A percentile compares a stretch with the other conserved stretches of the same genome.
phyloP scores from a whole-genome alignment of 768 basidiomycete genomes.

The Russula brevipes region DNA sequence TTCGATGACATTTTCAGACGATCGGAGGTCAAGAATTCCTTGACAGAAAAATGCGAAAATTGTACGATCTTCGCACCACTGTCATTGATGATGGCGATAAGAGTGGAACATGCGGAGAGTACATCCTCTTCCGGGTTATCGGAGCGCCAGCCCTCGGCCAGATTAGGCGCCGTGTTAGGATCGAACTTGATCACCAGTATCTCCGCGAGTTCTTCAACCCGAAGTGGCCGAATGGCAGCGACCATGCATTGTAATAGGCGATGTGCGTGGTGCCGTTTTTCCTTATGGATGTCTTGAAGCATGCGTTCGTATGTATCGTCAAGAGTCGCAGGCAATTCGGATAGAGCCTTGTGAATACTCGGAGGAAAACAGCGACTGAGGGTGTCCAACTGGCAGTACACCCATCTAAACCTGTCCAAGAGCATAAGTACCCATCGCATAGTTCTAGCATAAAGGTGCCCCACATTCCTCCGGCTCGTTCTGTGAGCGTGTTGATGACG shows the following conservation, averaged over 20 bases:
- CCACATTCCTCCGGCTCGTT: no score
- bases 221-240: not conserved
- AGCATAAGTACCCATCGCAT: not conserved
- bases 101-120: no score
- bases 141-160: not conserved
- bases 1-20: not conserved
- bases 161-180: not conserved
- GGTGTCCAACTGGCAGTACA: not conserved
- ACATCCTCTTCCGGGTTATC: no score
- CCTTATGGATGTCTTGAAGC: not conserved
- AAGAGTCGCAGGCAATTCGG: not conserved
- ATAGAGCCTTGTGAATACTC: not conserved
- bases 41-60: no score
- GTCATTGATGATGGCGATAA: no score
- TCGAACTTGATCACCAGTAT: not conserved
- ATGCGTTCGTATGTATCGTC: not conserved
- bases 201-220: no score
- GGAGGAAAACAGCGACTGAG: not conserved
- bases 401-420: not conserved
- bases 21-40: constrained; percentile 1
- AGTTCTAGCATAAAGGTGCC: not conserved
- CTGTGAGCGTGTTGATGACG: no score
- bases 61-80: no score
- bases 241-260: not conserved
- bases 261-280: not conserved